Percentiles rank a stretch among this genome's conserved stretches.
These are phyloP conservation scores for Dryas integrifolia DNA, from an alignment of 331 rosid species.

Conservation along the genomic window DNA sequence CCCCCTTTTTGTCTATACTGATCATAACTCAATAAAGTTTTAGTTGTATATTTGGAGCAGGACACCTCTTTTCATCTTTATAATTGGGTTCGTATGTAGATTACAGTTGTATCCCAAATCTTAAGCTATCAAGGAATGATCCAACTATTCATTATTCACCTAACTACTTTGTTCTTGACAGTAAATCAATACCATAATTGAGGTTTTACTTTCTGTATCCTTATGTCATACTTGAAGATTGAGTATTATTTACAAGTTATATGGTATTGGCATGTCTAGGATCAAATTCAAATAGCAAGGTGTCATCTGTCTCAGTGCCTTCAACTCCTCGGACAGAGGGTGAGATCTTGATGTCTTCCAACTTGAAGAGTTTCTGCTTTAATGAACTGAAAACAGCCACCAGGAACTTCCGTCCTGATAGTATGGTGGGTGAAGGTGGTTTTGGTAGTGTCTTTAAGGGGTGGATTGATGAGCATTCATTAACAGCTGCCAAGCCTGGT, in stretches of 20 bases:
- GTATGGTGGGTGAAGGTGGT: constrained; percentile 94
- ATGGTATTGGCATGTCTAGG: constrained; percentile 30
- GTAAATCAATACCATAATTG: not conserved
- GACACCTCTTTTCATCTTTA: too few species aligned
- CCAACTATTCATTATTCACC: not conserved
- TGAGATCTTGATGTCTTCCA: constrained; percentile 78
- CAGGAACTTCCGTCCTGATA: constrained; percentile 84
- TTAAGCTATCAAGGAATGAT: not conserved
- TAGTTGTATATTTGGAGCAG: too few species aligned
- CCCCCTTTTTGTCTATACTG: too few species aligned
- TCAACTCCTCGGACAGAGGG: constrained; percentile 80
- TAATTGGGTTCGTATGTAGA: too few species aligned
- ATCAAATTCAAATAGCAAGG: constrained; percentile 45
- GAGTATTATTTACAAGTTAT: constrained; percentile 12
- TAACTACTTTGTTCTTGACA: not conserved
- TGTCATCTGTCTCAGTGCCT: constrained; percentile 48
- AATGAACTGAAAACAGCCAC: constrained; percentile 79
- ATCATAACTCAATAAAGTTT: too few species aligned
- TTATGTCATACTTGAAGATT: not conserved
- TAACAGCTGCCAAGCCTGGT: constrained; percentile 69
- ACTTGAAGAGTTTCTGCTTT: constrained; percentile 62
- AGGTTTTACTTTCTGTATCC: not conserved
- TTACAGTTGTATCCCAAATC: too few species aligned
- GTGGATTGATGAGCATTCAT: constrained; percentile 74
- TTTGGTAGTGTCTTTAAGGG: constrained; percentile 90